Conservation (phyloP, 768 basidiomycete species). For the Russula sp. region DNA sequence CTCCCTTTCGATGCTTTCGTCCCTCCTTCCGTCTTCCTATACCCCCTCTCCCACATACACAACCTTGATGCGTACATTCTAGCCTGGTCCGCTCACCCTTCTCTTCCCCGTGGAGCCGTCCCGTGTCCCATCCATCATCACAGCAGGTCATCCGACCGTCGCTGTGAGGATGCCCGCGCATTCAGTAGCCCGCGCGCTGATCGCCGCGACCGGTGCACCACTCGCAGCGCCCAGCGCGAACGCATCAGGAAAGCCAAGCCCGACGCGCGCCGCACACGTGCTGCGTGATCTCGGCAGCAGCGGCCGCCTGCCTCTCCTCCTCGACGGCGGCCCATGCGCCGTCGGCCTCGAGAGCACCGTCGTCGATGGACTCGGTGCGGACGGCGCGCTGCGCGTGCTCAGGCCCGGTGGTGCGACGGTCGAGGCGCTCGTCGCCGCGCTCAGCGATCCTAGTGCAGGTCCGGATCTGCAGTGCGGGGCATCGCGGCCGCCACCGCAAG, state of each 20-base stretch:
- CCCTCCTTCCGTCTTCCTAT: slow-evolving; percentile 66
- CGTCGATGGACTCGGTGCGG: no score
- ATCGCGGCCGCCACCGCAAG: no score
- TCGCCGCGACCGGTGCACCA: slow-evolving; percentile 64
- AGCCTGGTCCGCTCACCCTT: slow-evolving; percentile 93
- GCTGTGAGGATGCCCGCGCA: slow-evolving; percentile 95
- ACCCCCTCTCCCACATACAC: slow-evolving; percentile 53
- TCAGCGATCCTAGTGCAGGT: no score
- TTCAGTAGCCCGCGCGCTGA: slow-evolving; percentile 85
- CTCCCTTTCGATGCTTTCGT: slow-evolving; percentile 70
- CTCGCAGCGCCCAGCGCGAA: slow-evolving; percentile 96
- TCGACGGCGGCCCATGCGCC: no score
- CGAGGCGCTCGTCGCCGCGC: no score
- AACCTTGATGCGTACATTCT: slow-evolving; percentile 74
- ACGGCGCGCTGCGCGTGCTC: no score
- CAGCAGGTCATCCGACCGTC: slow-evolving; percentile 73
- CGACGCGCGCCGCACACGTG: slow-evolving; percentile 89
- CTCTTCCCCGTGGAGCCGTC: slow-evolving; percentile 72
- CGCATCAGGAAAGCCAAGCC: slow-evolving; percentile 89
- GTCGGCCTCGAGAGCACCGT: no score
- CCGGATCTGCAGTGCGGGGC: no score
- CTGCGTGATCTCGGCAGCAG: slow-evolving; percentile 68
- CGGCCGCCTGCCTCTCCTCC: slow-evolving; percentile 23
- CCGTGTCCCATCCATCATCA: slow-evolving; percentile 66
- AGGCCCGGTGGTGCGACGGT: no score